Percentiles rank a stretch among this genome's conserved stretches.
Conservation (phyloP, 2,329 filamentous ascomycete genomes). For the Monosporascus sp. region DNA sequence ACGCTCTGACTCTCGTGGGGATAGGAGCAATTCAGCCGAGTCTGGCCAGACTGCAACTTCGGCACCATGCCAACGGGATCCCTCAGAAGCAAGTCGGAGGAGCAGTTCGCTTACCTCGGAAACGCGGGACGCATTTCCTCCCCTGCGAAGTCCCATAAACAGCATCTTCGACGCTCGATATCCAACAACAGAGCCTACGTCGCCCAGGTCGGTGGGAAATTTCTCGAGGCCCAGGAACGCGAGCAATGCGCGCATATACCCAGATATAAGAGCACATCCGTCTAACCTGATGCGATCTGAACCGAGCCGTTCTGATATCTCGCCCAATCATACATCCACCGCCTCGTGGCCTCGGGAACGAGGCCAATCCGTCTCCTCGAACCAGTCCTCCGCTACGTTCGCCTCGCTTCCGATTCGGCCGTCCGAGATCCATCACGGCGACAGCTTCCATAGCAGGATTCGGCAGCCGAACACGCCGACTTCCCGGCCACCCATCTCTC, state of each 20-base stretch:
- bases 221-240: conserved; percentile 55
- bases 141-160: conserved; percentile 16
- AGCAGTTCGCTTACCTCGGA: neutral
- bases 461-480: conserved; percentile 18
- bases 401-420: conserved; percentile 36
- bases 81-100: neutral
- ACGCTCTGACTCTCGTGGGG: neutral
- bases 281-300: conserved; percentile 21
- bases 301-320: conserved; percentile 14
- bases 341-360: conserved; percentile 38
- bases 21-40: neutral
- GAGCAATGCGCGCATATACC: conserved; percentile 41
- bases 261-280: conserved; percentile 29
- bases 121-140: conserved; percentile 7
- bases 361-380: conserved; percentile 43
- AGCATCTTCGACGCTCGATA: conserved; percentile 21
- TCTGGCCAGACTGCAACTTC: neutral
- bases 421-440: conserved; percentile 27
- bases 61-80: neutral
- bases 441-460: conserved; percentile 17
- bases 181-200: neutral
- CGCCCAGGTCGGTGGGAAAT: conserved; percentile 41
- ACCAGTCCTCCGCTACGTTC: conserved; percentile 39
- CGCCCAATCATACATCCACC: conserved; percentile 12
- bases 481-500: conserved; percentile 24